A percentile compares a stretch with the other conserved stretches of the same genome.
Conservation (phyloP, 768 basidiomycete species). For the Boletellus sp. region DNA sequence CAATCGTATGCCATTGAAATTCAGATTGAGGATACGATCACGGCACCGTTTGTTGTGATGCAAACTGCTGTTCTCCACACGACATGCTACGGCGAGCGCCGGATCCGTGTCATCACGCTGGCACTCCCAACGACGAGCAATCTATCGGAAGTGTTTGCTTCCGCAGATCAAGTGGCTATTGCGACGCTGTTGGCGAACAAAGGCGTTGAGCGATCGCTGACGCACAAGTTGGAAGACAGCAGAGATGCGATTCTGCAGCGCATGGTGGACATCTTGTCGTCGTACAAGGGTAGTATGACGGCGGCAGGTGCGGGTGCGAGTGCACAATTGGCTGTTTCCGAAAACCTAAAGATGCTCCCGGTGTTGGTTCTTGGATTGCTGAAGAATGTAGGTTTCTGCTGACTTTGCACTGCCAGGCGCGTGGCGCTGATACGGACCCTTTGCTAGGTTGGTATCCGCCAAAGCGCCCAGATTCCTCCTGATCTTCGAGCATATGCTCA, state of each 20-base stretch:
- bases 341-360: slow-evolving; percentile 94
- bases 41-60: slow-evolving; percentile 85
- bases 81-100: slow-evolving; percentile 87
- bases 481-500: slow-evolving; percentile 96
- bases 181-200: slow-evolving; percentile 85
- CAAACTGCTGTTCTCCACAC: slow-evolving; percentile 95
- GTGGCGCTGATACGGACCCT: background rate
- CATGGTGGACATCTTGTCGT: slow-evolving; percentile 76
- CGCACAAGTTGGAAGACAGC: slow-evolving; percentile 85
- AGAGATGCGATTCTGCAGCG: slow-evolving; percentile 82
- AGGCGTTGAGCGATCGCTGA: slow-evolving; percentile 84
- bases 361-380: slow-evolving; percentile 84
- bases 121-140: slow-evolving; percentile 86
- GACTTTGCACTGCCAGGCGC: background rate
- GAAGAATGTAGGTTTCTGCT: slow-evolving; percentile 73
- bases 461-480: slow-evolving; percentile 95
- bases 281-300: slow-evolving; percentile 97
- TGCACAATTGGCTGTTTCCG: slow-evolving; percentile 86
- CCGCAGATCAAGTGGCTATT: slow-evolving; percentile 85
- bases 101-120: slow-evolving; percentile 86
- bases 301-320: slow-evolving; percentile 90
- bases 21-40: slow-evolving; percentile 92
- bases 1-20: slow-evolving; percentile 95
- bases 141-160: slow-evolving; percentile 85
- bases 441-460: slow-evolving; percentile 81